Evolutionary conservation across 805 yeast species (phyloP).

Genomic region (Myxozyma sirexii): DNA sequence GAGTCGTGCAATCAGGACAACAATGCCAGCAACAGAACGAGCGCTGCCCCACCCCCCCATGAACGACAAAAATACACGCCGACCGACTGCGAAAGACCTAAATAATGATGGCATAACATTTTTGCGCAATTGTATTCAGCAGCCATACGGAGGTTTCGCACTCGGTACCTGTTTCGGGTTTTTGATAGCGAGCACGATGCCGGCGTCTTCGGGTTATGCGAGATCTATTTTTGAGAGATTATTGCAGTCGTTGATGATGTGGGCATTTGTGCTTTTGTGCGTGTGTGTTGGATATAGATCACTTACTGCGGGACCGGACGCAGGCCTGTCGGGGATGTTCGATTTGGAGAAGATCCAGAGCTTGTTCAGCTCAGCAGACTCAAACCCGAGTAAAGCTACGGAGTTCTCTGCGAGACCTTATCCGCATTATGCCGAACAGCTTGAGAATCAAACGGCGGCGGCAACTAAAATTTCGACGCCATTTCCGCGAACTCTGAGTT

Average conservation of each 20-base stretch:
- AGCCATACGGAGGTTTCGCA: slow-evolving; percentile 15
- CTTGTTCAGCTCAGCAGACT: background rate
- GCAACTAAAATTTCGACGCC: background rate
- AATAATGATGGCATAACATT: background rate
- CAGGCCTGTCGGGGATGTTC: background rate
- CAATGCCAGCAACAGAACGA: too few relatives aligned
- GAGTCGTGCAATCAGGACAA: too few relatives aligned
- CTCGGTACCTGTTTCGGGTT: slow-evolving; percentile 20
- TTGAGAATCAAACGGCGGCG: background rate
- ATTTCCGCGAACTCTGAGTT: background rate
- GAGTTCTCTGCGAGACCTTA: slow-evolving; percentile 25
- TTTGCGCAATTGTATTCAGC: background rate
- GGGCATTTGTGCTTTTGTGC: slow-evolving; percentile 8
- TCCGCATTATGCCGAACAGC: slow-evolving; percentile 3
- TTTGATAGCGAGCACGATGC: slow-evolving; percentile 14
- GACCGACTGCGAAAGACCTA: background rate
- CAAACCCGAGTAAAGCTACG: background rate
- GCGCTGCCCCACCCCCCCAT: background rate
- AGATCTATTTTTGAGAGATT: slow-evolving; percentile 1
- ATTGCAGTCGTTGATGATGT: slow-evolving; percentile 1
- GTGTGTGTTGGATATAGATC: background rate
- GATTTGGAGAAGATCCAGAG: background rate
- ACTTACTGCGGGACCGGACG: background rate
- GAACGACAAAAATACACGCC: background rate
- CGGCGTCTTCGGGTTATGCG: slow-evolving; percentile 3